These are phyloP conservation scores for Trichoderma virens DNA, from an alignment of 495 filamentous ascomycete genomes.

Conservation along the genomic window DNA sequence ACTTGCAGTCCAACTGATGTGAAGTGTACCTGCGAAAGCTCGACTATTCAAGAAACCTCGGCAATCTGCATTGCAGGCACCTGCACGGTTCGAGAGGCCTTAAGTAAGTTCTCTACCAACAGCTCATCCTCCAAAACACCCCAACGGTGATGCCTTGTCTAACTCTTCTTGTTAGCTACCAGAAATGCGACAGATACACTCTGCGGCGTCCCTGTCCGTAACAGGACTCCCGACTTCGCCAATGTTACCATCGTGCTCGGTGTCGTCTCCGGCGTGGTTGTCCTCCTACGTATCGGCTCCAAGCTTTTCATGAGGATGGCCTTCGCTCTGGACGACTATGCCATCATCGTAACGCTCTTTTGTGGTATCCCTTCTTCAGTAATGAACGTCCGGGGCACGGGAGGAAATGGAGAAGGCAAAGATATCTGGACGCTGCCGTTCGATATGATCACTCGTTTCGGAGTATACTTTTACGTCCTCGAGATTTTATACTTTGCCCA, in stretches of 20 bases:
- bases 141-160: neutral
- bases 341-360: conserved; percentile 10
- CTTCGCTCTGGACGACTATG: conserved; percentile 17
- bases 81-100: neutral
- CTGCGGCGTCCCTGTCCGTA: conserved; percentile 15
- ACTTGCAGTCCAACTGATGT: neutral
- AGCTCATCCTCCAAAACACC: neutral
- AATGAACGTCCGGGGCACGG: conserved; percentile 14
- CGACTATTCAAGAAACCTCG: neutral
- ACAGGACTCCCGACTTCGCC: conserved; percentile 11
- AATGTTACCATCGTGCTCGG: conserved; percentile 12
- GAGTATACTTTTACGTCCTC: conserved; percentile 15
- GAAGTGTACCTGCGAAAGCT: neutral
- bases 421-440: conserved; percentile 20
- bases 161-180: neutral
- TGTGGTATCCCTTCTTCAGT: conserved; percentile 15
- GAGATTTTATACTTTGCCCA: conserved; percentile 25
- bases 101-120: neutral
- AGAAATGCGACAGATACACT: conserved; percentile 15
- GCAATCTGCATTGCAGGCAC: neutral
- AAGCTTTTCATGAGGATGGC: conserved; percentile 10
- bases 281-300: conserved; percentile 15
- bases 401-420: conserved; percentile 18
- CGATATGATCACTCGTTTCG: conserved; percentile 16
- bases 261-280: conserved; percentile 10